Evolutionary conservation across 1,139 yeast species (phyloP).

Genomic region (Suhomyces maxii): DNA sequence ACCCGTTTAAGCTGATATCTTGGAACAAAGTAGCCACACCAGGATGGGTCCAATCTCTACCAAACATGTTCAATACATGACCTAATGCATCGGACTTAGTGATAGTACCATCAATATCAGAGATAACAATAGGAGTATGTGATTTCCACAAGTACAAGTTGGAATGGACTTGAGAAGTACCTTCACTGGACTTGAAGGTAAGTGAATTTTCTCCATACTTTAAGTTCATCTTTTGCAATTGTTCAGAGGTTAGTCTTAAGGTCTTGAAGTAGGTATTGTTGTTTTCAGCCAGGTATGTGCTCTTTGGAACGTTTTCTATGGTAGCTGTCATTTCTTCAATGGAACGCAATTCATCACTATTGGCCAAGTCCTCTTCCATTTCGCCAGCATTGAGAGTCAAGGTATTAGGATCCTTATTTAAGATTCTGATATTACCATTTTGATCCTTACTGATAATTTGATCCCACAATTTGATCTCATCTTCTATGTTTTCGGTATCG

Average conservation of each 20-base stretch:
- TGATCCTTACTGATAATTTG: constrained; percentile 52
- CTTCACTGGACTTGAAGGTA: constrained; percentile 76
- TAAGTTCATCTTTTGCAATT: constrained; percentile 69
- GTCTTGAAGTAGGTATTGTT: constrained; percentile 72
- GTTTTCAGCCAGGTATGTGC: constrained; percentile 1
- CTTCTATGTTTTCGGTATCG: constrained; percentile 18
- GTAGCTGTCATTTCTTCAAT: constrained; percentile 10
- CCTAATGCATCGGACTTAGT: constrained; percentile 98
- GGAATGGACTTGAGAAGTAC: constrained; percentile 74
- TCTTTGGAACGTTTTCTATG: not conserved
- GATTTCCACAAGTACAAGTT: constrained; percentile 83
- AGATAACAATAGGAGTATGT: constrained; percentile 85
- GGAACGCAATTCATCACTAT: constrained; percentile 17
- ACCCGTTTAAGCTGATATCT: constrained; percentile 85
- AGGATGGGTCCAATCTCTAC: constrained; percentile 97
- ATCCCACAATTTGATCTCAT: constrained; percentile 35
- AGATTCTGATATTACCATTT: constrained; percentile 71
- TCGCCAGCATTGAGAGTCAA: constrained; percentile 5
- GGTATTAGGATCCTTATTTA: constrained; percentile 14
- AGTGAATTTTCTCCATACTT: constrained; percentile 79
- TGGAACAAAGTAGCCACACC: constrained; percentile 92
- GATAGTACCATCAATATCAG: constrained; percentile 98
- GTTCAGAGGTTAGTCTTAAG: constrained; percentile 87
- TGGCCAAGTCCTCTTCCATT: constrained; percentile 10
- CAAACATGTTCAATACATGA: constrained; percentile 89